Percentiles rank a stretch among this genome's conserved stretches.
These are phyloP conservation scores for Penicillium decumbens DNA, from an alignment of 2,329 filamentous ascomycete species.

Conservation along the genomic window DNA sequence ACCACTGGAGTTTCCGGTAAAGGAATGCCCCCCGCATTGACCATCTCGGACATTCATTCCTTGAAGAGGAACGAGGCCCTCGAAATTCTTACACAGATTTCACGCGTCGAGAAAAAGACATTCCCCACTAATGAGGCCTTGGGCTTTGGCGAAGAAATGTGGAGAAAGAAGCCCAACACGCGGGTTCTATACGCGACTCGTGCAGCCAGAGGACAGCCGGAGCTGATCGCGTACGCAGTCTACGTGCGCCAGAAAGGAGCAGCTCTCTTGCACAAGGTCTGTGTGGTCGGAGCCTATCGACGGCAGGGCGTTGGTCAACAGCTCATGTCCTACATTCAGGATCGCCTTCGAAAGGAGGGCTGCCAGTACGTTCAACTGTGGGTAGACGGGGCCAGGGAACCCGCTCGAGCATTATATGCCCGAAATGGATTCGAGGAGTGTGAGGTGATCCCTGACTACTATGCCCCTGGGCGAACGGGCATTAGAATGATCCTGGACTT, in stretches of 20 bases:
- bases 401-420: conserved; percentile 45
- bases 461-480: conserved; percentile 47
- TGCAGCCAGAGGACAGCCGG: conserved; percentile 11
- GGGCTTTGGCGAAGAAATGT: conserved; percentile 45
- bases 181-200: conserved; percentile 38
- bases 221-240: conserved; percentile 46
- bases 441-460: conserved; percentile 48
- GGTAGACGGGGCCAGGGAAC: conserved; percentile 48
- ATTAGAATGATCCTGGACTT: conserved; percentile 43
- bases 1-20: background rate
- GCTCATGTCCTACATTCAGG: conserved; percentile 44
- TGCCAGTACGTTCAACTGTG: conserved; percentile 49
- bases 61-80: conserved; percentile 33
- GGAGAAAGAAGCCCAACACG: conserved; percentile 47
- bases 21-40: conserved; percentile 17
- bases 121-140: conserved; percentile 52
- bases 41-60: conserved; percentile 38
- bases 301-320: conserved; percentile 45
- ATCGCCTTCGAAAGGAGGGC: conserved; percentile 43
- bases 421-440: conserved; percentile 45
- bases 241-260: conserved; percentile 44
- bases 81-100: conserved; percentile 34
- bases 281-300: conserved; percentile 46
- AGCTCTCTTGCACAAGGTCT: conserved; percentile 51
- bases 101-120: conserved; percentile 47